These are phyloP conservation scores for Epichloe hybrida DNA, from an alignment of 2,329 filamentous ascomycete genomes.

Conservation along the genomic window DNA sequence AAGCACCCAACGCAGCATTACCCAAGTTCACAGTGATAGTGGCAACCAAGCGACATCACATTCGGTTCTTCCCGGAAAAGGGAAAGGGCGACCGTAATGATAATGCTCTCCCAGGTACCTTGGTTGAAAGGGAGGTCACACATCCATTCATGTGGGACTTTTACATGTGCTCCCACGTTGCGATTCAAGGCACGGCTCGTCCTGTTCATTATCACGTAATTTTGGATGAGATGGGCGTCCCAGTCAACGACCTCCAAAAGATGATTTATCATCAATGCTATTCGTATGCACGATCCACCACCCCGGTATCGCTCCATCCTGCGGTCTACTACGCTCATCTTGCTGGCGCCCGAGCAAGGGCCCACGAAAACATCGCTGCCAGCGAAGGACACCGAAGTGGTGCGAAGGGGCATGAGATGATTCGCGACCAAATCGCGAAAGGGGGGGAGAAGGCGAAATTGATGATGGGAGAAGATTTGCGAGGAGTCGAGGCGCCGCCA, in stretches of 20 bases:
- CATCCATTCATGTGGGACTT: slow-evolving; percentile 88
- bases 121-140: slow-evolving; percentile 83
- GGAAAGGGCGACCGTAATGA: slow-evolving; percentile 54
- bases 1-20: slow-evolving; percentile 19
- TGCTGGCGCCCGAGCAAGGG: slow-evolving; percentile 64
- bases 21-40: slow-evolving; percentile 75
- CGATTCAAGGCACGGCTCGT: slow-evolving; percentile 86
- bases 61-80: slow-evolving; percentile 72
- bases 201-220: slow-evolving; percentile 90
- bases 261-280: slow-evolving; percentile 95
- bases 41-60: slow-evolving; percentile 86
- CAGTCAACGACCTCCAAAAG: slow-evolving; percentile 58
- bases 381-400: slow-evolving; percentile 31
- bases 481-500: slow-evolving; percentile 15
- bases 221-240: slow-evolving; percentile 60
- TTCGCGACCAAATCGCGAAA: slow-evolving; percentile 26
- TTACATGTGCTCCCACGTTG: slow-evolving; percentile 48
- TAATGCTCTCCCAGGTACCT: slow-evolving; percentile 73
- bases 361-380: slow-evolving; percentile 48
- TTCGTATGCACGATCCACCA: slow-evolving; percentile 83
- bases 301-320: slow-evolving; percentile 76
- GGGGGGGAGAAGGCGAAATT: slow-evolving; percentile 10
- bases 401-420: slow-evolving; percentile 29
- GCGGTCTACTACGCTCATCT: slow-evolving; percentile 95
- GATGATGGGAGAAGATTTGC: slow-evolving; percentile 10